A percentile compares a stretch with the other conserved stretches of the same genome.
Evolutionary conservation across 129 eudicot species (phyloP).

Genomic region (Lactuca sativa): DNA sequence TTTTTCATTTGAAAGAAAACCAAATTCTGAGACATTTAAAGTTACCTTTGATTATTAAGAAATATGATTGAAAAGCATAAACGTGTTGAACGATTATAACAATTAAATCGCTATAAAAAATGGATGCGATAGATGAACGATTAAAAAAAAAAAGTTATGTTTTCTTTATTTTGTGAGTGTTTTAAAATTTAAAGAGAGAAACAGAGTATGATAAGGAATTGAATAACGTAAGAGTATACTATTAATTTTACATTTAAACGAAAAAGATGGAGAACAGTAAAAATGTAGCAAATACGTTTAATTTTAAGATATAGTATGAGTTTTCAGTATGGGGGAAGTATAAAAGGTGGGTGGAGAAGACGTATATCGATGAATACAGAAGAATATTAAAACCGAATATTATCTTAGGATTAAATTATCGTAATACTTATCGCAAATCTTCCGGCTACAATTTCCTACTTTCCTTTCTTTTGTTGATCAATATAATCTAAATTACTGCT

Average conservation of each 20-base stretch:
- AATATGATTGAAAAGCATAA: background rate
- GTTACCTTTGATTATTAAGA: too few relatives aligned
- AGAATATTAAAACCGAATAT: conserved; percentile 8
- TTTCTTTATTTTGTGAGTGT: too few relatives aligned
- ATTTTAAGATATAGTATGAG: too few relatives aligned
- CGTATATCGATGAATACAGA: background rate
- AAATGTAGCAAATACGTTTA: background rate
- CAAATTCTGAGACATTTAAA: background rate
- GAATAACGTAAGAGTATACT: too few relatives aligned
- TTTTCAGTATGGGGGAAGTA: too few relatives aligned
- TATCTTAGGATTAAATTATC: background rate
- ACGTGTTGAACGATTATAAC: background rate
- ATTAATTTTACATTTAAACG: background rate
- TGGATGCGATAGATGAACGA: background rate
- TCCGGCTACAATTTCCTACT: background rate
- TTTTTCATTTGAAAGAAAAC: background rate
- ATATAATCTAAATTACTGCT: background rate
- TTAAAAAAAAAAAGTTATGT: too few relatives aligned
- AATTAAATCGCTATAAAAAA: too few relatives aligned
- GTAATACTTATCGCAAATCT: background rate
- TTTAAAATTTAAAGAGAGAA: too few relatives aligned
- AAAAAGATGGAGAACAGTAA: background rate
- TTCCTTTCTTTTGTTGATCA: background rate
- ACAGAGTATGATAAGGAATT: too few relatives aligned
- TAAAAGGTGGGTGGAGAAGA: background rate